Percentiles rank a stretch among this genome's conserved stretches.
Conservation (phyloP, 2,329 filamentous ascomycete species). For the Ophiosphaerella herpotricha region DNA sequence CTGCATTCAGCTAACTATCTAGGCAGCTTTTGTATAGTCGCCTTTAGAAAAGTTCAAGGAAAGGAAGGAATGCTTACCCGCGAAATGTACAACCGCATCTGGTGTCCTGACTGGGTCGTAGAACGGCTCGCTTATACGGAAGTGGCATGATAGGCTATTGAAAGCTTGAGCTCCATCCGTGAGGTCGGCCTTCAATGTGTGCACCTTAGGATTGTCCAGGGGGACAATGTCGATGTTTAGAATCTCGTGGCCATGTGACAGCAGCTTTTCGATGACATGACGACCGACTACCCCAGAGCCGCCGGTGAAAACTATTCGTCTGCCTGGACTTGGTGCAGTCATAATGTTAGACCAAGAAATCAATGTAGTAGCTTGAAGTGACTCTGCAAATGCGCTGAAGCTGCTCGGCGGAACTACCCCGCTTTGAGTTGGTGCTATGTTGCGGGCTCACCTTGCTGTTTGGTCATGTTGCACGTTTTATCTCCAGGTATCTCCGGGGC, state of each 20-base stretch:
- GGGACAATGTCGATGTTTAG: conserved; percentile 59
- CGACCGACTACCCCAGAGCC: conserved; percentile 56
- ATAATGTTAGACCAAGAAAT: conserved; percentile 2
- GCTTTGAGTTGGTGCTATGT: background rate
- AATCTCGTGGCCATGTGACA: conserved; percentile 57
- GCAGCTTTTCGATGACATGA: conserved; percentile 57
- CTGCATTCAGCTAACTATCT: background rate
- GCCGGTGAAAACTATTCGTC: conserved; percentile 59
- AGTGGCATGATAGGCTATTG: conserved; percentile 61
- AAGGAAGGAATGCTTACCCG: conserved; percentile 42
- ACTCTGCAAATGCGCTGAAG: no score
- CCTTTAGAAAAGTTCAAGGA: background rate
- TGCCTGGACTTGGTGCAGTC: conserved; percentile 7
- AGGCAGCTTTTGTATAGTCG: background rate
- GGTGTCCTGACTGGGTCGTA: conserved; percentile 48
- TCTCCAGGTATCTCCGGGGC: no score
- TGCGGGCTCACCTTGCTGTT: background rate
- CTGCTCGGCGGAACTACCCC: conserved; percentile 5
- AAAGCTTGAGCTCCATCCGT: conserved; percentile 61
- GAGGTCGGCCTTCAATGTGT: conserved; percentile 61
- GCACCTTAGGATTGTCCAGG: conserved; percentile 51
- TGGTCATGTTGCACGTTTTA: background rate
- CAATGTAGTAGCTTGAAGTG: background rate
- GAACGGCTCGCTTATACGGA: conserved; percentile 52
- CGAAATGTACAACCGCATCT: conserved; percentile 66